Base-by-base conservation (phyloP, 2,329 filamentous ascomycete genomes). In the Trichoderma atroviride region DNA sequence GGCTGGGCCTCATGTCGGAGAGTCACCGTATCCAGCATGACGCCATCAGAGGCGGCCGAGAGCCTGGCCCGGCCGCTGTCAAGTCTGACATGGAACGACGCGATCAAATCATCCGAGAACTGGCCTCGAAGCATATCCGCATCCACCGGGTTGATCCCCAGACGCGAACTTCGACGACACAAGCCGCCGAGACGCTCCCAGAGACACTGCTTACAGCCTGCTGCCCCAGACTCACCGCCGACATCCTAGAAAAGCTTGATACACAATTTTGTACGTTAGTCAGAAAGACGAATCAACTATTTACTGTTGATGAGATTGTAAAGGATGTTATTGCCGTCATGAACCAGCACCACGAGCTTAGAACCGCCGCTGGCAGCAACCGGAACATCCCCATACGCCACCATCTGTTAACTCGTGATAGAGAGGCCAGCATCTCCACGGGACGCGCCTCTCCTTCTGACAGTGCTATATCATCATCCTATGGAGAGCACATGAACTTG, bases 1-100 rank as follows among this genome's bases (percentile, higher is more conserved):
- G 94, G 92, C 80, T 90, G 55, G 81, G 83, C 19, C 83, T 96
- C 19, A 80, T 82, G 27, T 83, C 84, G 37, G 78, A 83, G 69
- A 77, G 83, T 71, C 82, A 86, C 78, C 76, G 81, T 70, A 76
- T 81, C 71, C 82, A 84, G 37, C 87, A 90, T 71, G 74, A 77
- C 16, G 79, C 80, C 59, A 78, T 73, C 22, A 74, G 71, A 52
- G 58, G 68, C 11, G 68, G 64, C 4, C 70, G 69, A 16, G 59
- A 57, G 47, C 59, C 58, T n/a, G 75, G 79, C 64, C 75, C 74
- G 11, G 81, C 82, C 70, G 73, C 76, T 24, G 50, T 76, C 80
- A 37, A 81, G 76, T 65, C 50, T 22, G 70, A 69, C 50, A 10
- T 52, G 22, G 47, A 68, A 24, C 61, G 50, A 47, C 40, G 73